Evolutionary conservation across 2,329 filamentous ascomycete species (phyloP).

Genomic region (Colletotrichum chrysophilum): DNA sequence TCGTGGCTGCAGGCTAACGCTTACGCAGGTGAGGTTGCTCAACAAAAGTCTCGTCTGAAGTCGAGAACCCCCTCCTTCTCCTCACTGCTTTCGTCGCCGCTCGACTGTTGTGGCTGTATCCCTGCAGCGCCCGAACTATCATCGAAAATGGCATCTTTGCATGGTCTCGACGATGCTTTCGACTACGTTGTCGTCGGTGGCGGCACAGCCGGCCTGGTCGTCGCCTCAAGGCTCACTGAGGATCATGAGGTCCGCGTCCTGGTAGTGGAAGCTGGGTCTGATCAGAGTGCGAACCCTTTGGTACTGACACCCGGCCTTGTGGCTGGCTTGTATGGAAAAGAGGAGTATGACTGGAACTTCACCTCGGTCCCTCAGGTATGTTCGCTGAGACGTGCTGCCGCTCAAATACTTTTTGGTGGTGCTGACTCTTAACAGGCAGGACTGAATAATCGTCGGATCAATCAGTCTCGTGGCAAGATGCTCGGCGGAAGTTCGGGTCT

Average conservation of each 20-base stretch:
- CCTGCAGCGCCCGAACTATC: not conserved
- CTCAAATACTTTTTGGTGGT: too few species aligned
- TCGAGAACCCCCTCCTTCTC: not conserved
- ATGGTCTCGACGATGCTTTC: not conserved
- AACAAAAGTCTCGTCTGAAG: not conserved
- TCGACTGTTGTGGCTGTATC: not conserved
- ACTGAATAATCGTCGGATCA: conserved; percentile 25
- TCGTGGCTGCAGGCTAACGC: not conserved
- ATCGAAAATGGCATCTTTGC: not conserved
- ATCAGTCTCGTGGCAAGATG: conserved; percentile 27
- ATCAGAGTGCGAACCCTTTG: conserved; percentile 22
- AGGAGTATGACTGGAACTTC: conserved; percentile 29
- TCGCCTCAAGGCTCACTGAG: conserved; percentile 35
- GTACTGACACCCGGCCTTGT: conserved; percentile 23
- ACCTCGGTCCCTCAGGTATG: conserved; percentile 22
- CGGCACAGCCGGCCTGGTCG: conserved; percentile 35
- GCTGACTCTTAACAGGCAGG: conserved; percentile 14
- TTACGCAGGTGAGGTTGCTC: not conserved
- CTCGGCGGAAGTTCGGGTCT: conserved; percentile 26
- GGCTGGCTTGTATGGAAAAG: conserved; percentile 22
- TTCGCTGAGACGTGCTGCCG: not conserved
- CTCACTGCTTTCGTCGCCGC: not conserved
- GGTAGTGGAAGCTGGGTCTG: conserved; percentile 30
- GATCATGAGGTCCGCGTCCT: conserved; percentile 25
- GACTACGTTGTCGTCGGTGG: conserved; percentile 36